Evolutionary conservation across 2,329 filamentous ascomycete genomes (phyloP).

Genomic region (Xylaria arbuscula): DNA sequence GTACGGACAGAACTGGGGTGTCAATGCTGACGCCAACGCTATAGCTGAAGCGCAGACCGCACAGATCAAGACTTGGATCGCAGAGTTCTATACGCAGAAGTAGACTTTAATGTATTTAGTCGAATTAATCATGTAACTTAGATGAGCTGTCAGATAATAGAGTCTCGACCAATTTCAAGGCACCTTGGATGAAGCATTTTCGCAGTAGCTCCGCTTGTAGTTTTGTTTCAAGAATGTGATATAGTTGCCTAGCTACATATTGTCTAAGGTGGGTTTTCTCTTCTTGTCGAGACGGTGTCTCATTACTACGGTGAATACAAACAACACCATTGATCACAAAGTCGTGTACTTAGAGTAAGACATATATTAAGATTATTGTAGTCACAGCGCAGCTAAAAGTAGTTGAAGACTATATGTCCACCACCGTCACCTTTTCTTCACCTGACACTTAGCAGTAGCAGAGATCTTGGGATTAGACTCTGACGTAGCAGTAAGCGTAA

Average conservation of each 20-base stretch:
- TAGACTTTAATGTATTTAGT: slow-evolving; percentile 26
- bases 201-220: neutral
- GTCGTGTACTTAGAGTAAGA: neutral
- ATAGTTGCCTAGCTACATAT: neutral
- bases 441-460: slow-evolving; percentile 28
- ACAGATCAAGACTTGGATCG: slow-evolving; percentile 66
- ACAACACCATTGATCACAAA: neutral
- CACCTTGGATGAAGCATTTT: neutral
- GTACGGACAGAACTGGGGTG: slow-evolving; percentile 58
- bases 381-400: slow-evolving; percentile 12
- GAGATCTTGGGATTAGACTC: slow-evolving; percentile 54
- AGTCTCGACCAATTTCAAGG: neutral
- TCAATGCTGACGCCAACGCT: slow-evolving; percentile 61
- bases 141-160: slow-evolving; percentile 10
- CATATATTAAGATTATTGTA: neutral
- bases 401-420: neutral
- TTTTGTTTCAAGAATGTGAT: neutral
- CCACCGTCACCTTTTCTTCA: slow-evolving; percentile 25
- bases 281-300: neutral
- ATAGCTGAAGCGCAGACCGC: slow-evolving; percentile 63
- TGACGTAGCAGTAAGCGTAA: slow-evolving; percentile 58
- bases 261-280: neutral
- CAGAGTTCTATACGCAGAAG: slow-evolving; percentile 58
- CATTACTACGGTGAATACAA: too few species aligned
- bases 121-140: slow-evolving; percentile 26